Evolutionary conservation across 2,329 filamentous ascomycete species (phyloP), one percentile per base, ranked within the genome.

Genomic region (Pseudogymnoascus sp.): DNA sequence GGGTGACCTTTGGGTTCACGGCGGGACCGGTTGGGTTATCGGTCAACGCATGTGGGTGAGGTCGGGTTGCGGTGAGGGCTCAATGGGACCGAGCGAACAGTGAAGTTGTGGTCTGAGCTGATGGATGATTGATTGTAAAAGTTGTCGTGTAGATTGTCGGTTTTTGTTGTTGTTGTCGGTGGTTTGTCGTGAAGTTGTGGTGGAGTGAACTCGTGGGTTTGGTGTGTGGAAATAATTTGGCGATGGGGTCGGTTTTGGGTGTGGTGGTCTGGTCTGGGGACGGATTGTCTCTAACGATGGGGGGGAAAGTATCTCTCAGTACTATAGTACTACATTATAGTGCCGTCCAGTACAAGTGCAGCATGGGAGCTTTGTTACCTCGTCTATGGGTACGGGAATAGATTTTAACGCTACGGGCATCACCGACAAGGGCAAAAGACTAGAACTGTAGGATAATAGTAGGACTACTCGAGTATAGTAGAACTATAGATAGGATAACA

Each of bases 51-150:
- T 42, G 17, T 42, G 39, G 17, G 35, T 36, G 35, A 36, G 35
- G n/a, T 25, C 39, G 39, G 39, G 21, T 25, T 15, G 29, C 25
- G 12, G 27, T 35, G 48, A 33, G 27, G 7, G 48, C 31, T 58
- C 48, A 58, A 58, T 58, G 48, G 48, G 48, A 58, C 27, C 48
- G 27, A 21, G 31, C 48, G 31, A 58, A 58, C 48, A 58, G 48
- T 58, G 48, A 58, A 58, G 48, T 35, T 58, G 48, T 58, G 48
- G 48, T 25, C 31, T 35, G 48, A 42, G 39, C 39, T 58, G 48
- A 6, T 33, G 25, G 13, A 29, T 35, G 27, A 51, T 51, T 7
- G 29, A 51, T 51, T 51, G 44, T 7, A 21, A 29, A 58, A 21
- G 21, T 42, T 42, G 39, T 42, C 39, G 39, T 9, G 21, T 42